phyloP scores from a whole-genome alignment of 2,329 filamentous ascomycete genomes.

The Aspergillus eucalypticola region DNA sequence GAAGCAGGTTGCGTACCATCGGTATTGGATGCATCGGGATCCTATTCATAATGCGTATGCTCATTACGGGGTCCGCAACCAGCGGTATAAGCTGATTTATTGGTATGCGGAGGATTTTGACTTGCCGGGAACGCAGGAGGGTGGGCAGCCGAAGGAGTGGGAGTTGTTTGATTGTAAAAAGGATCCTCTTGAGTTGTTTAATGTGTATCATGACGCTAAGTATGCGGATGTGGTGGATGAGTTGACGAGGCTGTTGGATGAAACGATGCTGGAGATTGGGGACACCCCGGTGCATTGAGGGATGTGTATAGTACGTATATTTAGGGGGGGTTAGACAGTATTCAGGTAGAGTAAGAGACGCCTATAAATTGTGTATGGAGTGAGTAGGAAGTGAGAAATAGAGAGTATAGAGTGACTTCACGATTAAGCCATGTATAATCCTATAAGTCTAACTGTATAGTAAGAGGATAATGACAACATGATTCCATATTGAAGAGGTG shows the following conservation, averaged over 20 bases:
- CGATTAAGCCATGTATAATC: too few species aligned
- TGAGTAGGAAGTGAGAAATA: too few species aligned
- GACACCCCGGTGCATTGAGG: conserved; percentile 31
- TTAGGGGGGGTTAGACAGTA: neutral
- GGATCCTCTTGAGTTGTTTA: conserved; percentile 54
- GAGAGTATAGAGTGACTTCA: too few species aligned
- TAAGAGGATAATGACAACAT: too few species aligned
- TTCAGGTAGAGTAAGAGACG: too few species aligned
- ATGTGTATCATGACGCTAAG: conserved; percentile 43
- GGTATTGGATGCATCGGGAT: conserved; percentile 60
- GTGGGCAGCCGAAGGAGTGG: conserved; percentile 52
- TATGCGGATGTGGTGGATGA: conserved; percentile 41
- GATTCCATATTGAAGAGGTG: too few species aligned
- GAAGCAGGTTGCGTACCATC: conserved; percentile 56
- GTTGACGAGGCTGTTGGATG: conserved; percentile 48
- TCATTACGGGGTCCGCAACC: conserved; percentile 55
- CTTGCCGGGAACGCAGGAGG: conserved; percentile 43
- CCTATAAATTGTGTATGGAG: too few species aligned
- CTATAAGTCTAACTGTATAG: too few species aligned
- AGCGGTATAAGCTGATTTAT: conserved; percentile 58
- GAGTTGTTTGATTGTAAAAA: conserved; percentile 56
- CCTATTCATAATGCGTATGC: conserved; percentile 53
- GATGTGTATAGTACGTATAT: neutral
- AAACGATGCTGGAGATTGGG: conserved; percentile 56
- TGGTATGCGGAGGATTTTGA: conserved; percentile 57